Conservation (phyloP, 2,329 filamentous ascomycete genomes). For the Zymoseptoria ardabiliae region DNA sequence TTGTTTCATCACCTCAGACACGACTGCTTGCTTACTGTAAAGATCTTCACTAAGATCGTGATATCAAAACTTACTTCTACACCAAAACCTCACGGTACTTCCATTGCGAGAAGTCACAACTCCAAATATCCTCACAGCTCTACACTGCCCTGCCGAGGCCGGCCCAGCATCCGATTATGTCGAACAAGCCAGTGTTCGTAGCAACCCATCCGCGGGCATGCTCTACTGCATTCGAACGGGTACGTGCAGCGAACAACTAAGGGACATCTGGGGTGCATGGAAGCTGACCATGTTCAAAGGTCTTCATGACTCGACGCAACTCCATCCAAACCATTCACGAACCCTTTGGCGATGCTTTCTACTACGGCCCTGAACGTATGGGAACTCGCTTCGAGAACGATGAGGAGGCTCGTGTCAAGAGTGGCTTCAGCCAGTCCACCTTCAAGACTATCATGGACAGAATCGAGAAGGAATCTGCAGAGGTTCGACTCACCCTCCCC, state of each 20-base stretch:
- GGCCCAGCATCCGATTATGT: conserved; percentile 44
- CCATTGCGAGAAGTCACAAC: background rate
- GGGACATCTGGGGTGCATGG: conserved; percentile 3
- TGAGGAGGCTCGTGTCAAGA: conserved; percentile 44
- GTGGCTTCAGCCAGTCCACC: conserved; percentile 62
- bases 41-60: conserved; percentile 4
- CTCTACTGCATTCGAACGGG: conserved; percentile 94
- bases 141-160: background rate
- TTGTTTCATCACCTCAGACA: background rate
- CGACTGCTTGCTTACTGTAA: background rate
- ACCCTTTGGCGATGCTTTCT: conserved; percentile 94
- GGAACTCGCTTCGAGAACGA: conserved; percentile 72
- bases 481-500: conserved; percentile 49
- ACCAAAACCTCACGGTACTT: background rate
- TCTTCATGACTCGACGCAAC: conserved; percentile 91
- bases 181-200: conserved; percentile 77
- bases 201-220: conserved; percentile 91
- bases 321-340: conserved; percentile 81
- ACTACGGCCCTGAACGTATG: conserved; percentile 86
- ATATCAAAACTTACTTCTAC: conserved; percentile 5
- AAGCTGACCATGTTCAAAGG: conserved; percentile 44
- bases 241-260: conserved; percentile 38
- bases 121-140: background rate
- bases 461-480: conserved; percentile 62
- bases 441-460: conserved; percentile 71